A percentile compares a stretch with the other conserved stretches of the same genome.
These are phyloP conservation scores for Kwoniella shandongensis DNA, from an alignment of 768 basidiomycete species.

Conservation along the genomic window DNA sequence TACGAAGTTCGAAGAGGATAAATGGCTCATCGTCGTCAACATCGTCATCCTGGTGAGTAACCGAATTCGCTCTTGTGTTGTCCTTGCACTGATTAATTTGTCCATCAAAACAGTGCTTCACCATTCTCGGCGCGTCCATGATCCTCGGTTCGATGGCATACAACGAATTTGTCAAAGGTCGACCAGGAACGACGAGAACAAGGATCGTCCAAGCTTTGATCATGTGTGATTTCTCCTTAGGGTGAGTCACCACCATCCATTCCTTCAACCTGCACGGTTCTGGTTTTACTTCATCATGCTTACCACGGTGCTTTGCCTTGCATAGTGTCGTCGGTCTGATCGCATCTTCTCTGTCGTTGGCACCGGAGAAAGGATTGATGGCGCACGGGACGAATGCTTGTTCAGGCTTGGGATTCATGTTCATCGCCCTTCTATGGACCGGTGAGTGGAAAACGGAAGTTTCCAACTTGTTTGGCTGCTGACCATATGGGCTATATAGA, in stretches of 20 bases:
- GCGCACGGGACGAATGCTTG: slow-evolving; percentile 34
- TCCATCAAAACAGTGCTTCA: slow-evolving; percentile 41
- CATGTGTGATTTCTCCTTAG: slow-evolving; percentile 44
- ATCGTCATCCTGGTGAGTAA: slow-evolving; percentile 37
- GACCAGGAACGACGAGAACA: slow-evolving; percentile 47
- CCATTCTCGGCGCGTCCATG: slow-evolving; percentile 42
- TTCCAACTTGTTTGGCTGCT: background rate
- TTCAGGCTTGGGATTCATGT: slow-evolving; percentile 44
- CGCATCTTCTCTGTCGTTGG: slow-evolving; percentile 28
- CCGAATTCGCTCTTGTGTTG: background rate
- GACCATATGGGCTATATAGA: slow-evolving; percentile 28
- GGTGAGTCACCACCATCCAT: slow-evolving; percentile 32
- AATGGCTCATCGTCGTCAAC: slow-evolving; percentile 45
- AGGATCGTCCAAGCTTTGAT: slow-evolving; percentile 51
- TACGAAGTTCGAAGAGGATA: slow-evolving; percentile 7
- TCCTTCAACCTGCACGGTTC: background rate
- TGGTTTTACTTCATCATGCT: background rate
- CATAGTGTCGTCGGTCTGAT: slow-evolving; percentile 45
- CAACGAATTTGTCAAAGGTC: slow-evolving; percentile 32
- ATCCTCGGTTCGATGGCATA: slow-evolving; percentile 45
- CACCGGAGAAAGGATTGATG: slow-evolving; percentile 16
- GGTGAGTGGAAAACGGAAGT: slow-evolving; percentile 24
- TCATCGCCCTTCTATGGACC: slow-evolving; percentile 45
- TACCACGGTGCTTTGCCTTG: no score
- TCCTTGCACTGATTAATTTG: no score